Percentiles rank a stretch among this genome's conserved stretches.
Conservation (phyloP, 164 flowering plant species). For the Echeveria elegans region DNA sequence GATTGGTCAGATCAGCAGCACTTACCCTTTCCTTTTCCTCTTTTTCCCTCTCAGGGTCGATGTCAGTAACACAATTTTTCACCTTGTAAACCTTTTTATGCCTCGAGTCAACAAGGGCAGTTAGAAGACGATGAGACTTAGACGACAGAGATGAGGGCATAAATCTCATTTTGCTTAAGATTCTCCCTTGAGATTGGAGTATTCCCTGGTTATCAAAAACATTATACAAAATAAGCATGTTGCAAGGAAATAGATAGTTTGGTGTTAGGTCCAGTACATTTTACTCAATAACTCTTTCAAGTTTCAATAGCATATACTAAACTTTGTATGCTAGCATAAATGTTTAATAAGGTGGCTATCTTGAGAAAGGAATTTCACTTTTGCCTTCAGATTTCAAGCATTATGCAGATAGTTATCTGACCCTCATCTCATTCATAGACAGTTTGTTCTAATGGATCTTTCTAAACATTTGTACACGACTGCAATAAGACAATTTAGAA, state of each 20-base stretch:
- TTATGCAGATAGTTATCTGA: neutral
- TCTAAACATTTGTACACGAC: neutral
- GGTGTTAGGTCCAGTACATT: neutral
- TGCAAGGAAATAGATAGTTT: neutral
- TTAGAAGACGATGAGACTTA: slow-evolving; percentile 85
- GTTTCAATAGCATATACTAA: neutral
- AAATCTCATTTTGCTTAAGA: slow-evolving; percentile 84
- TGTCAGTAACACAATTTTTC: slow-evolving; percentile 86
- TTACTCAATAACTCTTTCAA: neutral
- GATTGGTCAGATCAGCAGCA: slow-evolving; percentile 1
- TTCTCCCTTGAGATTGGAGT: slow-evolving; percentile 93
- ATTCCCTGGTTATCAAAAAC: slow-evolving; percentile 56
- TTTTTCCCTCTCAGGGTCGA: slow-evolving; percentile 96
- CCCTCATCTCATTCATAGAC: neutral
- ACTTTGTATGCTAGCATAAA: neutral
- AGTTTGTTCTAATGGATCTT: neutral
- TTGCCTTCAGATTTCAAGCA: neutral
- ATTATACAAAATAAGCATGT: neutral
- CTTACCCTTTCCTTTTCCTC: slow-evolving; percentile 92
- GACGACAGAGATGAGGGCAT: slow-evolving; percentile 95
- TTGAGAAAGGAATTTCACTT: neutral
- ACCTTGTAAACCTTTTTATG: slow-evolving; percentile 94
- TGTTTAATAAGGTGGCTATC: neutral
- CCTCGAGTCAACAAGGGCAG: slow-evolving; percentile 92
- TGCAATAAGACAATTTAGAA: neutral